Evolutionary conservation across 768 basidiomycete genomes (phyloP), one percentile per base, ranked within the genome.

Genomic region (Ramaria sp.): DNA sequence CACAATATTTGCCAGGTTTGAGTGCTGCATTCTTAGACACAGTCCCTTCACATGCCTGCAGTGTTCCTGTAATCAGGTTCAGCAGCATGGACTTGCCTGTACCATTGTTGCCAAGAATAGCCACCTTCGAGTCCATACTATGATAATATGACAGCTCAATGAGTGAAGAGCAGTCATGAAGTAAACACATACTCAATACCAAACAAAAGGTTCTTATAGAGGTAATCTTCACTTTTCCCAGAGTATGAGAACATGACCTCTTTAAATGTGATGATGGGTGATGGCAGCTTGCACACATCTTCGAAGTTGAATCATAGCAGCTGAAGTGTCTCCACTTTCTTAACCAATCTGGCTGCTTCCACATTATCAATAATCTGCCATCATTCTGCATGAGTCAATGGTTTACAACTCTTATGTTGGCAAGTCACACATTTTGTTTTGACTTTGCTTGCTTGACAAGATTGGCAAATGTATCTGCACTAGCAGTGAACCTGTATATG

Each of bases 381-480:
- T 37, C 9, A 37, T 20, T n/a, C 10, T 19, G 43, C 22, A 12
- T 37, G 7, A n/a, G 51, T 7, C 13, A 42, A 17, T 6, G 20
- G 43, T 15, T 31, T 20, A 33, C n/a, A 7, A 13, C 31, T 13
- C 27, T 17, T 48, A 37, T 20, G 27, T 6, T 50, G 51, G 42
- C n/a, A 30, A 27, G 27, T 27, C 33, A 27, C 7, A 66, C 66
- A 63, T 99, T 99, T 72, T 99, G 95, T 71, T 99, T 99, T 51
- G 94, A 97, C 75, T 99, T 97, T 63, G 95, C 95, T 72, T 99
- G 95, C 66, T 86, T 91, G 65, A 99, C 95, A 63, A 99, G 82
- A 71, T 99, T 99, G 63, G 95, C 96, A 68, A 97, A 99, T 37
- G 95, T 99, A 81, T 96, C 95, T 34, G 95, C 95, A n/a, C 91